Evolutionary conservation across 805 yeast genomes (phyloP), one percentile per base, ranked within the genome.

Genomic region (Wickerhamomyces bisporus): DNA sequence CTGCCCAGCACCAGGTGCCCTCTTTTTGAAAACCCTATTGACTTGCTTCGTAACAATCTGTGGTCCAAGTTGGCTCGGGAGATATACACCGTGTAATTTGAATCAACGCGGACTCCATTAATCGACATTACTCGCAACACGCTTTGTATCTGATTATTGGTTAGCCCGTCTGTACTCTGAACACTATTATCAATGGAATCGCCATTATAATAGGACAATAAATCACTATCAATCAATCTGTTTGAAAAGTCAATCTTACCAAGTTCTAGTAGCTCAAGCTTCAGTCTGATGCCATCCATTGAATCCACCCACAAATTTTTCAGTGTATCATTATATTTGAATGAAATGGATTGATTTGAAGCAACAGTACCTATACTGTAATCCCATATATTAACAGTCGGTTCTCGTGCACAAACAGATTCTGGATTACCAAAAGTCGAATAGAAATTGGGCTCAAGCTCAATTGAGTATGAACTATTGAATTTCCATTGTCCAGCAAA

Each of bases 221-320:
- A 27, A 7, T 59, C 57, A 8, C 44, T 37, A 2, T 62, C 56
- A 8, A 73, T 55, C 8, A 47, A 34, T 1, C 48, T 42, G 33
- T 75, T 75, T 17, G 41, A 41, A 1, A 57, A 34, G 44, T 78
- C 81, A 13, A 75, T 42, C 2, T 52, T 39, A 0, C 71, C 73
- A 1, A 59, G 49, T 7, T 39, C 41, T 16, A 78, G 42, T 17
- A 61, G 57, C 53, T 81, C 87, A 26, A 79, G 39, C 5, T 57
- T 52, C 13, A 77, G 29, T 30, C 78, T 58, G 5, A 73, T 44
- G 3, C 79, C 70, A 9, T 58, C 53, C 3, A 76, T 44, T 12
- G 42, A 40, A n/a, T 42, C 39, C 1, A 48, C 28, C 55, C 51
- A 48, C 5, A 40, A 6, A 26, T 43, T 40, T 9, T 26, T 14